Evolutionary conservation across 805 yeast genomes (phyloP).

Genomic region (Teunomyces gatunensis): DNA sequence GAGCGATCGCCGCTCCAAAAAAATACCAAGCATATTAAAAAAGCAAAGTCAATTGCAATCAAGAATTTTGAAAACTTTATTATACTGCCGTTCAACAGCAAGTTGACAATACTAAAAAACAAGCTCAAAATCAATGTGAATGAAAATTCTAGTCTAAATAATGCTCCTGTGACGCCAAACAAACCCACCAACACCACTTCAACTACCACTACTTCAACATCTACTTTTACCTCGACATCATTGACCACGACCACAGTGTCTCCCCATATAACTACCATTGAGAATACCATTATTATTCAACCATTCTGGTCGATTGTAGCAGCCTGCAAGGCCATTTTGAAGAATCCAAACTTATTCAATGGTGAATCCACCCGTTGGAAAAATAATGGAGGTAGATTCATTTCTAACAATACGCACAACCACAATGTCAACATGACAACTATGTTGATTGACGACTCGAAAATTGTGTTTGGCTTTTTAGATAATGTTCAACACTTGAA

Average conservation of each 20-base stretch:
- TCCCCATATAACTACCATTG: conserved; percentile 15
- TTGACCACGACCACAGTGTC: conserved; percentile 10
- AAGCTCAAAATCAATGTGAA: conserved; percentile 7
- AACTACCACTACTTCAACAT: conserved; percentile 9
- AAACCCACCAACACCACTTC: conserved; percentile 6
- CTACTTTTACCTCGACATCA: conserved; percentile 10
- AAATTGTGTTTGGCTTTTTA: conserved; percentile 26
- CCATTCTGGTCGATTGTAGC: conserved; percentile 46
- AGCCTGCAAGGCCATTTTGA: conserved; percentile 31
- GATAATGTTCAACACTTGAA: conserved; percentile 11
- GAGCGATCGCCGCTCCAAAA: conserved; percentile 1
- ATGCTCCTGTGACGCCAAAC: neutral
- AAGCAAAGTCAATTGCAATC: conserved; percentile 10
- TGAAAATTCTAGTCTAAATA: neutral
- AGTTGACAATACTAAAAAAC: conserved; percentile 7
- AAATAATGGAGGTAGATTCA: conserved; percentile 21
- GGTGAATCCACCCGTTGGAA: conserved; percentile 26
- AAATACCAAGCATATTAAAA: neutral
- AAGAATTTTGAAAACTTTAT: conserved; percentile 15
- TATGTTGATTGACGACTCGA: conserved; percentile 28
- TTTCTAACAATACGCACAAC: conserved; percentile 4
- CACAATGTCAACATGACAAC: conserved; percentile 17
- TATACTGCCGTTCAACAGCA: conserved; percentile 10
- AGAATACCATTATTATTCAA: conserved; percentile 24
- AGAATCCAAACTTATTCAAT: conserved; percentile 28